phyloP scores from a whole-genome alignment of 1,284 basidiomycete genomes.

The Trametes versicolor region DNA sequence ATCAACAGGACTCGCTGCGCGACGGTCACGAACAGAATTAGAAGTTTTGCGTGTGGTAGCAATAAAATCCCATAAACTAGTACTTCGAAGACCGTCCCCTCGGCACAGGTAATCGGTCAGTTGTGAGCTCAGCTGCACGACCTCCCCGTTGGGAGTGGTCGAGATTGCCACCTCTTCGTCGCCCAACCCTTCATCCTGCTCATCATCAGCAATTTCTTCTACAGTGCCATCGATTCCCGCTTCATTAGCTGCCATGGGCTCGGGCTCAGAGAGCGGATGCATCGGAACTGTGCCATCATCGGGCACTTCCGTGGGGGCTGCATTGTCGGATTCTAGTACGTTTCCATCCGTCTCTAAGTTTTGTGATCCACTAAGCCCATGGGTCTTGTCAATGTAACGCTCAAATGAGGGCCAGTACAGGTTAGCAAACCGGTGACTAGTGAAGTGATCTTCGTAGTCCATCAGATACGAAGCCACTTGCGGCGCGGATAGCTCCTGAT shows the following conservation, averaged over 20 bases:
- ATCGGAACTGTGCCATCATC: no score
- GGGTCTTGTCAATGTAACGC: conserved; percentile 26
- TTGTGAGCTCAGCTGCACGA: not conserved
- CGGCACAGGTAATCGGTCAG: not conserved
- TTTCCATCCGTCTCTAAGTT: no score
- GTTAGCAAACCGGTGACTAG: conserved; percentile 46
- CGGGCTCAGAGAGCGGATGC: no score
- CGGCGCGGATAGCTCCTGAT: conserved; percentile 51
- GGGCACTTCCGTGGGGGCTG: no score
- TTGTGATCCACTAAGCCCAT: no score
- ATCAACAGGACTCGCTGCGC: not conserved
- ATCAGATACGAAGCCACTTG: conserved; percentile 49
- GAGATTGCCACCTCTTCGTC: not conserved
- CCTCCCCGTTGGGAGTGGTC: not conserved
- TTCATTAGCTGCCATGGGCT: no score
- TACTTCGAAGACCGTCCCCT: not conserved
- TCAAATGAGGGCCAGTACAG: conserved; percentile 50
- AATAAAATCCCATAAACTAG: not conserved
- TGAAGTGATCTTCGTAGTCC: conserved; percentile 49
- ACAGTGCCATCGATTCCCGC: no score
- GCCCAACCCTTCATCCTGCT: not conserved
- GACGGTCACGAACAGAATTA: not conserved
- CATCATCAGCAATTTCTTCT: no score
- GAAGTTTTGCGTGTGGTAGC: not conserved
- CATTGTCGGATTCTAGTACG: no score